Conservation (phyloP, 768 basidiomycete genomes). For the Xerocomellus intermedius region DNA sequence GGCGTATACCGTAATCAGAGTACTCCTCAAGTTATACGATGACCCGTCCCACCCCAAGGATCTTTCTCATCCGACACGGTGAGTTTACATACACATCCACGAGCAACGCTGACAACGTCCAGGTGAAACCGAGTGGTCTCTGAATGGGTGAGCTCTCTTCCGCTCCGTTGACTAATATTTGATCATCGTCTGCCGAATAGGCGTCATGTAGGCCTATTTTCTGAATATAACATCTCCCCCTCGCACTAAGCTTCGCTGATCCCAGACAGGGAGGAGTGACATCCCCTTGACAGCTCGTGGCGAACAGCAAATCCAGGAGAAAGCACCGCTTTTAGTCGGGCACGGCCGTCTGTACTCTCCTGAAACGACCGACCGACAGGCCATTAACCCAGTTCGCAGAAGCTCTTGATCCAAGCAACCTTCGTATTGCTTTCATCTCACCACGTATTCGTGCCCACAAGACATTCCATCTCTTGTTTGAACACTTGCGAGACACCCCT, state of each 20-base stretch:
- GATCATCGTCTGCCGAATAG: slow-evolving; percentile 33
- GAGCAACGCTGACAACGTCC: background rate
- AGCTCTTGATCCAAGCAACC: slow-evolving; percentile 74
- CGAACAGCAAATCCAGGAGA: slow-evolving; percentile 63
- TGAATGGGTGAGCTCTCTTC: slow-evolving; percentile 60
- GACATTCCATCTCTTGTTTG: slow-evolving; percentile 83
- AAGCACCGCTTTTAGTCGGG: slow-evolving; percentile 69
- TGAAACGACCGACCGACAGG: background rate
- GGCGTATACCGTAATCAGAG: too few species aligned
- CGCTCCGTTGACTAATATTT: background rate
- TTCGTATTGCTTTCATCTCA: slow-evolving; percentile 76
- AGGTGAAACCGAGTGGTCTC: slow-evolving; percentile 95
- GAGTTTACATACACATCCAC: slow-evolving; percentile 5
- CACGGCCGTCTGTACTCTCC: slow-evolving; percentile 58
- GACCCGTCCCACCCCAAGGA: slow-evolving; percentile 60
- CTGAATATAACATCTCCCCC: background rate
- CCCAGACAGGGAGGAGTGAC: slow-evolving; percentile 81
- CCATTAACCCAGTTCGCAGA: slow-evolving; percentile 38
- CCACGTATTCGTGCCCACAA: slow-evolving; percentile 83
- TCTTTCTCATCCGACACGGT: slow-evolving; percentile 84
- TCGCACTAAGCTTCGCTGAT: slow-evolving; percentile 1
- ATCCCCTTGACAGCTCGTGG: slow-evolving; percentile 83
- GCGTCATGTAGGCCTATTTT: slow-evolving; percentile 52
- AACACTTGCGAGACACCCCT: slow-evolving; percentile 43
- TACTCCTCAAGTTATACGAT: background rate